Evolutionary conservation across 441 rosid genomes (phyloP), one percentile per base, ranked within the genome.

Genomic region (Aleurites moluccanus): DNA sequence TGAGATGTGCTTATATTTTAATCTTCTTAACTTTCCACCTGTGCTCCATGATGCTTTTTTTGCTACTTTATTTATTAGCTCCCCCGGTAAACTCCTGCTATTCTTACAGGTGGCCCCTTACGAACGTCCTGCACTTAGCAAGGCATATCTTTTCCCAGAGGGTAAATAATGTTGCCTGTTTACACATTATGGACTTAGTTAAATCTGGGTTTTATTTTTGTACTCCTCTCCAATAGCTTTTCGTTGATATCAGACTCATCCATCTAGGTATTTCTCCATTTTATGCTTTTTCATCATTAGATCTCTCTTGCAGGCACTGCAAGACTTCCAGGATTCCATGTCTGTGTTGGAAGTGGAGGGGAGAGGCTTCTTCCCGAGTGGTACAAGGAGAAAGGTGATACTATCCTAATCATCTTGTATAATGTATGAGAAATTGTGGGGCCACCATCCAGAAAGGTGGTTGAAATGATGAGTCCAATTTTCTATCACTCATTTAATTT

Each of bases 41-140:
- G 20, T 30, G 62, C 49, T 9, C 28, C n/a, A n/a, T 27, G 27
- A 44, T 40, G 44, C 11, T n/a, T 66, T 56, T 77, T 77, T 33
- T 65, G 11, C n/a, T 27, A 56, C 25, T 40, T 33, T 3, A 13
- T 53, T 23, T 70, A 27, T 7, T 25, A 15, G 14, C 6, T 14
- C 1, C 10, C 64, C 1, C 33, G 65, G 23, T 72, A 53, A 72
- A 16, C 67, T 28, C 78, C 64, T 78, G 35, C 66, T 74, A 25
- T 52, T 25, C 50, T n/a, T 75, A 16, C 86, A 92, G 99, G 99
- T 95, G 79, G 97, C 98, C 80, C 99, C 99, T 38, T 96, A 93
- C 77, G 99, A 96, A 80, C 99, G 99, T 11, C 99, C 98, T 63
- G 99, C 99, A 45, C 97, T 94, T 72, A 94, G 98, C 93, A 94